These are phyloP conservation scores for Haematococcus lacustris DNA, from an alignment of 139 green algal species.

Conservation along the genomic window DNA sequence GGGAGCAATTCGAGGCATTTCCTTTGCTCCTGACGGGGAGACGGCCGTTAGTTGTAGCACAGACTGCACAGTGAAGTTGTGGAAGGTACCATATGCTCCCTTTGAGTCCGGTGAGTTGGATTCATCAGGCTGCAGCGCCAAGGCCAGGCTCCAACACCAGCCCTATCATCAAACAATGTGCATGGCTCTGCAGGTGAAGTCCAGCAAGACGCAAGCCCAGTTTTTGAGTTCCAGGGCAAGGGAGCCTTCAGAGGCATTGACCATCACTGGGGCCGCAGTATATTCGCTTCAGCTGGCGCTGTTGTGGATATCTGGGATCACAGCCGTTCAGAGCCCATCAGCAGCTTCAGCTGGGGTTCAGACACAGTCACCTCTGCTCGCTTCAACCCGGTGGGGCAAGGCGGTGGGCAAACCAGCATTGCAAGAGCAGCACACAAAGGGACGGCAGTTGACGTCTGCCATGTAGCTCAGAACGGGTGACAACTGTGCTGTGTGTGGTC, in stretches of 20 bases:
- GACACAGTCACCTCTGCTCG: slow-evolving; percentile 81
- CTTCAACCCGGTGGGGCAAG: slow-evolving; percentile 80
- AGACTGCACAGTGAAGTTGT: slow-evolving; percentile 84
- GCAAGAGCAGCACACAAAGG: neutral
- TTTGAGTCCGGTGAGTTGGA: too few species aligned
- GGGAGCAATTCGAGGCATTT: slow-evolving; percentile 67
- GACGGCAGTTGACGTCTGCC: too few species aligned
- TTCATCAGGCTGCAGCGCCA: too few species aligned
- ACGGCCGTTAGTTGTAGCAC: slow-evolving; percentile 67
- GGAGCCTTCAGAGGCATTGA: slow-evolving; percentile 73
- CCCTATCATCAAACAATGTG: too few species aligned
- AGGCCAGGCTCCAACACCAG: too few species aligned
- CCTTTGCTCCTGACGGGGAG: slow-evolving; percentile 69
- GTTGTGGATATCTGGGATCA: slow-evolving; percentile 92
- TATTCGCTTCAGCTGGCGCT: slow-evolving; percentile 81
- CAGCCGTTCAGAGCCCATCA: slow-evolving; percentile 72
- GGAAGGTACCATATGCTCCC: slow-evolving; percentile 79
- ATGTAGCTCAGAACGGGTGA: neutral
- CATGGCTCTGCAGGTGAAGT: slow-evolving; percentile 55
- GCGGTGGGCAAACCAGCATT: neutral
- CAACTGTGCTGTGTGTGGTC: neutral
- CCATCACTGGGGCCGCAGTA: slow-evolving; percentile 65
- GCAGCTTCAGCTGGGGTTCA: slow-evolving; percentile 80
- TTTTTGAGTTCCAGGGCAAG: slow-evolving; percentile 69
- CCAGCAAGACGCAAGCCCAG: slow-evolving; percentile 38